Evolutionary conservation across 805 yeast species (phyloP), one percentile per base, ranked within the genome.

Genomic region (Candida golubevii): DNA sequence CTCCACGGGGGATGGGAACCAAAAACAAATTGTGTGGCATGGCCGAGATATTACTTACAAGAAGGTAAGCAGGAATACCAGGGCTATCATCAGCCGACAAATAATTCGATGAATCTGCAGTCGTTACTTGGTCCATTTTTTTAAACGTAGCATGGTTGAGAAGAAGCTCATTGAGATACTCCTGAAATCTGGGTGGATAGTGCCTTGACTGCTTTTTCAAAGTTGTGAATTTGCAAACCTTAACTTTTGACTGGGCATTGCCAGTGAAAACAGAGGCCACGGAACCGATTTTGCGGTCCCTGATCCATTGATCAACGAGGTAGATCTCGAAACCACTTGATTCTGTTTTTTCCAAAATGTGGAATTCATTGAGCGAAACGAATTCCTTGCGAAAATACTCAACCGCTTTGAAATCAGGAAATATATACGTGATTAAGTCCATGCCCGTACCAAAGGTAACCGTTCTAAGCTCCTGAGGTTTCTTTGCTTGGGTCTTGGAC

Each of bases 271-370:
- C 79, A 1, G 93, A 80, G 13, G 91, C 82, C 6, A 85, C 73
- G 1, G 84, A 74, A 26, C 86, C 81, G 10, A 80, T 67, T 35
- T 77, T 71, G 36, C 98, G 71, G 46, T 82, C 82, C 30, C 84
- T 74, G 3, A 86, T 83, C 99, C 99, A 93, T 62, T 91, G 97
- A 61, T 93, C 98, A 9, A 91, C 96, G 33, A 93, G 72, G 61
- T 93, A 93, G 12, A 86, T 77, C 63, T 93, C 98, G 59, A 85
- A 88, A 1, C 99, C 98, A 1, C 70, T 55, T 23, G 84, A 70
- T 8, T 64, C 66, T 5, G 80, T 63, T 42, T 71, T 74, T 37
- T 77, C 78, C 31, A 73, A 49, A 10, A 72, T 45, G 48, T 63
- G 78, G 47, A 69, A 62, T 39, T 68, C 74, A 38, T 62, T 60